phyloP scores from a whole-genome alignment of 257 asterid species.

The Nicotiana otophora region DNA sequence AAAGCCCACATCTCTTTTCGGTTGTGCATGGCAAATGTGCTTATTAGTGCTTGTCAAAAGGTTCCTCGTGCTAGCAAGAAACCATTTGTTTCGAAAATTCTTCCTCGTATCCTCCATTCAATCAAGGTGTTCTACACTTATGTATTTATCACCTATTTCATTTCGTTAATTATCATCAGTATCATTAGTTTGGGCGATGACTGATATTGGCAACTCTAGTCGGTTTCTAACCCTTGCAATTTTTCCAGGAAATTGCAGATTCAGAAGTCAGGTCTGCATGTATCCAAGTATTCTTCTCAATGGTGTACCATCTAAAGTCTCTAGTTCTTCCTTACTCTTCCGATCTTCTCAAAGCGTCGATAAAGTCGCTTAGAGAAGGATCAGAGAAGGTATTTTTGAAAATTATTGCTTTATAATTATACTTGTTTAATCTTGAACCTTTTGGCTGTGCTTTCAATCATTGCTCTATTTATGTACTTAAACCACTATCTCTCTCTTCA shows the following conservation, averaged over 20 bases:
- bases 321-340: conserved; percentile 48
- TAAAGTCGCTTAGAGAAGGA: conserved; percentile 61
- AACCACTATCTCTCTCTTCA: neutral
- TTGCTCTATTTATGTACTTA: neutral
- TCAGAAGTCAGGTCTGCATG: conserved; percentile 68
- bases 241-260: conserved; percentile 40
- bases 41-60: conserved; percentile 85
- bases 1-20: conserved; percentile 44
- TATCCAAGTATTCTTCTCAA: conserved; percentile 70
- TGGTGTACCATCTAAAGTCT: conserved; percentile 65
- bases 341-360: conserved; percentile 44
- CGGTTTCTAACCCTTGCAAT: neutral
- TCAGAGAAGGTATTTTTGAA: conserved; percentile 47
- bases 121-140: conserved; percentile 28
- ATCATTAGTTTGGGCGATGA: neutral
- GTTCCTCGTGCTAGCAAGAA: conserved; percentile 48
- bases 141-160: neutral
- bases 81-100: conserved; percentile 42
- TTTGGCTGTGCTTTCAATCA: neutral
- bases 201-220: neutral
- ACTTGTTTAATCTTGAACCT: neutral
- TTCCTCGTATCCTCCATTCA: conserved; percentile 44
- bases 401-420: neutral
- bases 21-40: conserved; percentile 87
- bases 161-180: neutral